phyloP scores from a whole-genome alignment of 495 filamentous ascomycete genomes.

The Beverwykella pulmonaria region DNA sequence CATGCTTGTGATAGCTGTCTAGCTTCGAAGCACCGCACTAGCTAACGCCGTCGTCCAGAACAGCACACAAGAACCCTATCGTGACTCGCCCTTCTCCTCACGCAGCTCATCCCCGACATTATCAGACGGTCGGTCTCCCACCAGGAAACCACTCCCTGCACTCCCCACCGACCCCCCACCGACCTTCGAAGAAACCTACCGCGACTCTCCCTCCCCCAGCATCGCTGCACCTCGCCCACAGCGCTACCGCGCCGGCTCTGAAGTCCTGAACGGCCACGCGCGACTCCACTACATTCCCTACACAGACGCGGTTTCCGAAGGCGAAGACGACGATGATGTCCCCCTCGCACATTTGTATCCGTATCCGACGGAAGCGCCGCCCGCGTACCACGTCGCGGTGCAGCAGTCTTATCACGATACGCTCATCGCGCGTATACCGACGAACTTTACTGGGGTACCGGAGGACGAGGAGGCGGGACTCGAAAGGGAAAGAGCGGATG shows the following conservation, averaged over 20 bases:
- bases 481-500: conserved; percentile 1
- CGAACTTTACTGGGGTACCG: background rate
- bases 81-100: conserved; percentile 23
- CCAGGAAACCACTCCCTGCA: conserved; percentile 16
- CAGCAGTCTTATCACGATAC: conserved; percentile 24
- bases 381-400: conserved; percentile 21
- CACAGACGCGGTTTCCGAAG: background rate
- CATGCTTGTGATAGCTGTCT: background rate
- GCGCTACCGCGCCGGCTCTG: conserved; percentile 15
- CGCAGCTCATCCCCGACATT: conserved; percentile 6
- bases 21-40: background rate
- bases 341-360: conserved; percentile 23
- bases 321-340: conserved; percentile 21
- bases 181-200: conserved; percentile 11
- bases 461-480: conserved; percentile 18
- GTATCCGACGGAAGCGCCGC: conserved; percentile 31
- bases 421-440: conserved; percentile 27
- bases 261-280: background rate
- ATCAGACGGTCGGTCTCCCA: background rate
- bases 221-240: conserved; percentile 1
- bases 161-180: conserved; percentile 3
- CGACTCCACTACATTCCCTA: conserved; percentile 11
- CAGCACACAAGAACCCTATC: conserved; percentile 8
- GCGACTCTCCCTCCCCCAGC: conserved; percentile 9
- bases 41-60: background rate